Percentiles rank a stretch among this genome's conserved stretches.
These are phyloP conservation scores for Heterobasidion occidentale DNA, from an alignment of 1,284 basidiomycete species.

Conservation along the genomic window DNA sequence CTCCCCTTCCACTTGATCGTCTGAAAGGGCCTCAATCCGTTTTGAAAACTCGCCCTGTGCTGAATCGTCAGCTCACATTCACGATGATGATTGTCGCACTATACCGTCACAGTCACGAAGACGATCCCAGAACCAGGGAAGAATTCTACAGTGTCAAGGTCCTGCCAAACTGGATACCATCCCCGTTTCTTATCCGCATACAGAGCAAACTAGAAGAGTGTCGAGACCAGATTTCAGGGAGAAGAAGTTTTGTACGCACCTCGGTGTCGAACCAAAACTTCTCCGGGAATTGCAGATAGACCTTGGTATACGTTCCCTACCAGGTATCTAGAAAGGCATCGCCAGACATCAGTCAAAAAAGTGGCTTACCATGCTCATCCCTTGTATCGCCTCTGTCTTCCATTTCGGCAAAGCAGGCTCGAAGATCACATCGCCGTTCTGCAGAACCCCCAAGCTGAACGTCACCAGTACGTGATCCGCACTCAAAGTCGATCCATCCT, in stretches of 20 bases:
- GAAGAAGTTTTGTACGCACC: constrained; percentile 23
- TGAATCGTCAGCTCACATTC: constrained; percentile 16
- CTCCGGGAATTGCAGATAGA: constrained; percentile 56
- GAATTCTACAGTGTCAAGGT: constrained; percentile 50
- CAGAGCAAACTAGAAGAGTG: constrained; percentile 40
- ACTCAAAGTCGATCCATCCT: constrained; percentile 28
- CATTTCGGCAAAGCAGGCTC: constrained; percentile 47
- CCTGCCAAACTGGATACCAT: constrained; percentile 64
- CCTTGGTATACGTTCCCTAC: constrained; percentile 60
- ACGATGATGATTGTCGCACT: constrained; percentile 10
- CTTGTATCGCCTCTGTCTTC: constrained; percentile 60
- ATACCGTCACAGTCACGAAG: constrained; percentile 59
- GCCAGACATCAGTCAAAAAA: neutral
- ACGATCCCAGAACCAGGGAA: constrained; percentile 55
- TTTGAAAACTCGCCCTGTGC: constrained; percentile 47
- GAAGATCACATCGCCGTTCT: constrained; percentile 52
- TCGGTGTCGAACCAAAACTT: constrained; percentile 68
- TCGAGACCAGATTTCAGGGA: neutral
- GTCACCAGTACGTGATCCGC: constrained; percentile 24
- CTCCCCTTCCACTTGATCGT: constrained; percentile 42
- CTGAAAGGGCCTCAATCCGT: constrained; percentile 48
- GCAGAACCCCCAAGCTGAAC: constrained; percentile 33
- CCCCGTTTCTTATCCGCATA: constrained; percentile 60
- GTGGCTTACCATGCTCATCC: constrained; percentile 48
- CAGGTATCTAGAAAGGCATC: neutral